Conservation (phyloP, 1,284 basidiomycete species). For the Lignosus rhinocerotis region DNA sequence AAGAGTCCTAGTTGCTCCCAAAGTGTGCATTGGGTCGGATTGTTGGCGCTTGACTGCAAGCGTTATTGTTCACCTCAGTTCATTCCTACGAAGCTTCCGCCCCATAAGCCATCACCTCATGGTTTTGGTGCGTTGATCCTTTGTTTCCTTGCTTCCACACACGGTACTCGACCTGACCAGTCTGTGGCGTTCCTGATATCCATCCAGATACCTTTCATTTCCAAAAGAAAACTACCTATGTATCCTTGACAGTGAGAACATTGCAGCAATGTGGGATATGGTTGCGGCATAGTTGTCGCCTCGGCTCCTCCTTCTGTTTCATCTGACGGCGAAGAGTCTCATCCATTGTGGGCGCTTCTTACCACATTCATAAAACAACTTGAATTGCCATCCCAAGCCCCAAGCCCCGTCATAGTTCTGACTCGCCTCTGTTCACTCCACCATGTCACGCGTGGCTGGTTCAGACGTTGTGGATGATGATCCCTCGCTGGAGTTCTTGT, state of each 20-base stretch:
- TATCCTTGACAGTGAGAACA: too few species aligned
- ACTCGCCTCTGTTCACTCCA: not conserved
- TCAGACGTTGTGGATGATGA: not conserved
- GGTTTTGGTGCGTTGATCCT: not conserved
- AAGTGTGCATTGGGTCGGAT: not conserved
- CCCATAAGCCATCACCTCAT: not conserved
- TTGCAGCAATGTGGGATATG: too few species aligned
- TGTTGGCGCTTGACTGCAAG: not conserved
- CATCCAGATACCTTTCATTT: too few species aligned
- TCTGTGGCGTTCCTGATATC: not conserved
- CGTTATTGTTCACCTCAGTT: not conserved
- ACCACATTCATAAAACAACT: not conserved
- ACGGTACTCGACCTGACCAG: not conserved
- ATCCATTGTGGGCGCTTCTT: not conserved
- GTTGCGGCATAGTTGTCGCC: too few species aligned
- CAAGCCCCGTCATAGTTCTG: not conserved
- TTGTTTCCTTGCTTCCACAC: not conserved
- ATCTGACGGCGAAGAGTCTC: not conserved
- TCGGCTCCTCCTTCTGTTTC: too few species aligned
- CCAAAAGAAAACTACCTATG: too few species aligned
- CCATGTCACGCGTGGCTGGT: not conserved
- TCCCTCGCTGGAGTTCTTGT: not conserved
- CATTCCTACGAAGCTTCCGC: not conserved
- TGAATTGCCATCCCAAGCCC: not conserved
- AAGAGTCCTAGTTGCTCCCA: not conserved